Base-by-base conservation (phyloP, 345 rosid species). In the Ricinus communis region DNA sequence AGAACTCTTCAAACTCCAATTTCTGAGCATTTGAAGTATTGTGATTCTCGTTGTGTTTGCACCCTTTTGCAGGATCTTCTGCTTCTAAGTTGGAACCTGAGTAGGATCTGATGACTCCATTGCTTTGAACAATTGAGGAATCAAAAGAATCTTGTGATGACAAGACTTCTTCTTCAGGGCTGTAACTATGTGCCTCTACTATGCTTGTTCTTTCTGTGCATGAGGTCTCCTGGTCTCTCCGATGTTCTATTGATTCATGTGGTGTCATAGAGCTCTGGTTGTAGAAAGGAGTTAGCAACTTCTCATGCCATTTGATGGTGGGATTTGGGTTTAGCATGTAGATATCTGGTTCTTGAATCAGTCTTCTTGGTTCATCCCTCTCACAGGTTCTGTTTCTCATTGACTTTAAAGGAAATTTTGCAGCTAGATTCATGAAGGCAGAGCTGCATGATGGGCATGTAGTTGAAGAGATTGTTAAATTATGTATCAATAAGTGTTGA, bases 351-450 rank as follows among this genome's bases (percentile, higher is more conserved):
- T 87, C 93, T 82, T 91, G 85, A 68, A 84, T 76, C 75, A 79
- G 50, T 65, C 78, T 75, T 65, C 68, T 77, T 73, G 70, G 45
- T 54, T 52, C 54, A 54, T 68, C 72, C 46, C 77, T 74, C 68
- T 74, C 73, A 75, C 66, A 62, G 47, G 76, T 54, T 58, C 21
- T 71, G 46, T 67, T 74, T 66, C 53, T 68, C 58, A 72, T 83
- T 75, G 84, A 74, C 81, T 84, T 87, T 22, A 65, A 71, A 76
- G 97, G 98, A 75, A 88, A 94, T 61, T 77, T 76, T 74, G 98
- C 89, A 15, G 87, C 96, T 68, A 94, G 69, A 55, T 89, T 83
- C 95, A 94, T 94, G 88, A 88, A 94, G 43, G 98, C 98, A 66
- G 98, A 94, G 80, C 98, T 94, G 93, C 89, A 82, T 33, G 15